A percentile compares a stretch with the other conserved stretches of the same genome.
These are phyloP conservation scores for Neofusicoccum laricinum DNA, from an alignment of 2,329 filamentous ascomycete species.

Conservation along the genomic window DNA sequence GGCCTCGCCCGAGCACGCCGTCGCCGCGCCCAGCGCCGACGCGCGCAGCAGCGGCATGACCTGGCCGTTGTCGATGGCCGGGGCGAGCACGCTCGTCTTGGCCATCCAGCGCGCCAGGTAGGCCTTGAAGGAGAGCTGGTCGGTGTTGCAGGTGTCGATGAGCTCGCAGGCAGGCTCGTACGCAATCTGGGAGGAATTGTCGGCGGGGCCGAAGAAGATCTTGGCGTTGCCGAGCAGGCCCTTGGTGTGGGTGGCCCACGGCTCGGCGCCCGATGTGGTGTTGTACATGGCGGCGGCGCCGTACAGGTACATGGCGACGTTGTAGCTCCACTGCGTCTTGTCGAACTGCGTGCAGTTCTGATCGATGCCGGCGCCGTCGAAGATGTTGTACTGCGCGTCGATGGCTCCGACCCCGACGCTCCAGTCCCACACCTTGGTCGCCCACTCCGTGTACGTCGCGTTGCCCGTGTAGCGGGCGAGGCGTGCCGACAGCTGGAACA, in stretches of 20 bases:
- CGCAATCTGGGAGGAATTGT: slow-evolving; percentile 49
- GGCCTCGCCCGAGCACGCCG: slow-evolving; percentile 50
- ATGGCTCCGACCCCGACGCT: slow-evolving; percentile 54
- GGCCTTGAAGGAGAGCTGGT: slow-evolving; percentile 48
- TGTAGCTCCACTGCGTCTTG: slow-evolving; percentile 48
- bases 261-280: slow-evolving; percentile 50
- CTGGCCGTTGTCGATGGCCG: slow-evolving; percentile 27
- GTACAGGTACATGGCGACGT: slow-evolving; percentile 44
- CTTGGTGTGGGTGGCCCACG: slow-evolving; percentile 56
- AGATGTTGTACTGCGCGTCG: slow-evolving; percentile 39
- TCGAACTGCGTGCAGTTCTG: slow-evolving; percentile 43
- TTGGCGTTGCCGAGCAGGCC: slow-evolving; percentile 56
- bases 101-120: slow-evolving; percentile 44
- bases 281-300: slow-evolving; percentile 50
- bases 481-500: slow-evolving; percentile 61
- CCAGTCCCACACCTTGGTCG: slow-evolving; percentile 62
- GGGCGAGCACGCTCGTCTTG: slow-evolving; percentile 38
- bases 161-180: slow-evolving; percentile 48
- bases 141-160: slow-evolving; percentile 45
- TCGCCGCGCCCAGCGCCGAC: slow-evolving; percentile 56
- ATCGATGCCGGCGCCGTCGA: slow-evolving; percentile 43
- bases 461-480: slow-evolving; percentile 78
- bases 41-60: slow-evolving; percentile 53
- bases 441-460: slow-evolving; percentile 74
- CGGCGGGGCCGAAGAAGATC: slow-evolving; percentile 57